Percentiles rank a stretch among this genome's conserved stretches.
Evolutionary conservation across 345 rosid genomes (phyloP).

Genomic region (Arabidopsis arenosa): DNA sequence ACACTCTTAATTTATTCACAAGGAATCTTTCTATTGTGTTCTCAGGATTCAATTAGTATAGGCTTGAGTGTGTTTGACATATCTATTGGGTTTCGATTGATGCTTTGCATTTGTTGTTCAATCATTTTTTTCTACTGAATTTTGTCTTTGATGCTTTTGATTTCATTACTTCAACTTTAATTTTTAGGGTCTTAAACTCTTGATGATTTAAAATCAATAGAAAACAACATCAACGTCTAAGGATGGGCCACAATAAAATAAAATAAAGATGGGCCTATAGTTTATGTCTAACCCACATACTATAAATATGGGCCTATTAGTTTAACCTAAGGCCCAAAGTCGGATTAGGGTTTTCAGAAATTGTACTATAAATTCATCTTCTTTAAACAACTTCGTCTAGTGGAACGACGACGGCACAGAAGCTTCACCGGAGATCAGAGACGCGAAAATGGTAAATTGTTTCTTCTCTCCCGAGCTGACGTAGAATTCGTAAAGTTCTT

Average conservation of each 20-base stretch:
- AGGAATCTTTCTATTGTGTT: neutral
- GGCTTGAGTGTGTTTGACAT: neutral
- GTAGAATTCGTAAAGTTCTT: neutral
- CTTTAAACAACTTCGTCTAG: neutral
- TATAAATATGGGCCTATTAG: neutral
- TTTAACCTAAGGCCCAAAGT: neutral
- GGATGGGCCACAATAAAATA: neutral
- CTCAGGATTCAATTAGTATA: neutral
- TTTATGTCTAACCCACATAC: neutral
- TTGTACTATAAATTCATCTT: constrained; percentile 16
- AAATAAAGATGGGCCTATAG: neutral
- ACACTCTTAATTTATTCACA: constrained; percentile 1
- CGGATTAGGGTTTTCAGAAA: constrained; percentile 21
- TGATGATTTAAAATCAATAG: no score
- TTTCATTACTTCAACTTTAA: no score
- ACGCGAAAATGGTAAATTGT: constrained; percentile 38
- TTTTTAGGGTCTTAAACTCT: no score
- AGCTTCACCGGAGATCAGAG: constrained; percentile 35
- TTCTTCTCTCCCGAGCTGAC: neutral
- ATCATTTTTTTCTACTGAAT: no score
- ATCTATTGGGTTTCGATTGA: neutral
- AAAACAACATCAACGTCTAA: no score
- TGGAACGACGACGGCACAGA: constrained; percentile 32
- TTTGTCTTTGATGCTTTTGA: no score
- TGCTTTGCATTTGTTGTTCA: no score